phyloP scores from a whole-genome alignment of 2,329 filamentous ascomycete species.

The Fusarium chlamydosporum region DNA sequence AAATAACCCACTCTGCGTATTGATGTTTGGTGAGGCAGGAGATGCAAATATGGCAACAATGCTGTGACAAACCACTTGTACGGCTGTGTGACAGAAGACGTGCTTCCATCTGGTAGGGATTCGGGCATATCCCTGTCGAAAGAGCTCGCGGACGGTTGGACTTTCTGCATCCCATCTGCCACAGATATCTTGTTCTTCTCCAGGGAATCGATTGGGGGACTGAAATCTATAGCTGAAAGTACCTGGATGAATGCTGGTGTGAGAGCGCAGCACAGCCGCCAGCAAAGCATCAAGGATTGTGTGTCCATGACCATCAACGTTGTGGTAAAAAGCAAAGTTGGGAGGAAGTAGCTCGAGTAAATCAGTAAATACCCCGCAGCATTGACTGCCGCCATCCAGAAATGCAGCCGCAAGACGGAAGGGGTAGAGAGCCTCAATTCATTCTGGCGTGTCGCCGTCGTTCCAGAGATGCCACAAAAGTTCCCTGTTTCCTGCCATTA shows the following conservation, averaged over 20 bases:
- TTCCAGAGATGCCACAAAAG: not conserved
- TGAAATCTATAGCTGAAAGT: constrained; percentile 13
- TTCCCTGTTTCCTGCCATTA: constrained; percentile 11
- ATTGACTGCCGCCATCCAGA: not conserved
- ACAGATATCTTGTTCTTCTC: constrained; percentile 34
- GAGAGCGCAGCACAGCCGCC: constrained; percentile 13
- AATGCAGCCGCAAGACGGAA: constrained; percentile 29
- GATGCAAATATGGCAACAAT: not conserved
- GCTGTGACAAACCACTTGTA: constrained; percentile 24
- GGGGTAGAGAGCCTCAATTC: not conserved
- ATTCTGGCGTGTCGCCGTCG: not conserved
- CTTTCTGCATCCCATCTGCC: constrained; percentile 27
- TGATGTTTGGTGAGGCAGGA: not conserved
- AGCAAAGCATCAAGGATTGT: constrained; percentile 19
- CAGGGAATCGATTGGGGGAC: constrained; percentile 9
- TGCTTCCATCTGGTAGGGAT: constrained; percentile 33
- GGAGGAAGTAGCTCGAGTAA: rapidly evolving
- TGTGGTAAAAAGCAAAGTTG: not conserved
- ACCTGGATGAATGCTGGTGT: constrained; percentile 1
- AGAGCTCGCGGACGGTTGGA: not conserved
- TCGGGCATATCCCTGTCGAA: constrained; percentile 10
- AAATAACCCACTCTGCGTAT: constrained; percentile 20
- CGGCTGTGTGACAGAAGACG: constrained; percentile 26
- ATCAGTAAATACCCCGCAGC: not conserved
- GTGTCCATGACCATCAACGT: constrained; percentile 15